These are phyloP conservation scores for Naganishia vaughanmartiniae DNA, from an alignment of 768 basidiomycete species.

Conservation along the genomic window DNA sequence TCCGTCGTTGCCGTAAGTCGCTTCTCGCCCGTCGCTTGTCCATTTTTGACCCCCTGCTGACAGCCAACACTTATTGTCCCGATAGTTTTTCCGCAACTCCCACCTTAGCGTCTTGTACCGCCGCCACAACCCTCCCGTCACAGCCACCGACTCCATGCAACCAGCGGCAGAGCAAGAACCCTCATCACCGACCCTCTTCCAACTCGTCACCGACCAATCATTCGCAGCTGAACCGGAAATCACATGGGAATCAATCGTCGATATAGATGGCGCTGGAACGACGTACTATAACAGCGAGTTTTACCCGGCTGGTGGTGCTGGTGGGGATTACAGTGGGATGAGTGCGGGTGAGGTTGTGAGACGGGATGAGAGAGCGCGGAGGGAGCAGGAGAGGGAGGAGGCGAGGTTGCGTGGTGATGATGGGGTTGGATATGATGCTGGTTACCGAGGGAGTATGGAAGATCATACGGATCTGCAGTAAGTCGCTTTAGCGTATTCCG, in stretches of 20 bases:
- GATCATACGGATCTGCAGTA: slow-evolving; percentile 27
- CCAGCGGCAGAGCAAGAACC: slow-evolving; percentile 25
- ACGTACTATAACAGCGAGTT: slow-evolving; percentile 77
- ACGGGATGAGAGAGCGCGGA: slow-evolving; percentile 53
- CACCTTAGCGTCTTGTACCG: slow-evolving; percentile 81
- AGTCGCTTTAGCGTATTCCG: neutral
- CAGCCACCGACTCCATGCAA: neutral
- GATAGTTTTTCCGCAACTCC: slow-evolving; percentile 73
- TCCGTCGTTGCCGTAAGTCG: slow-evolving; percentile 63
- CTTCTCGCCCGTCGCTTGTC: neutral
- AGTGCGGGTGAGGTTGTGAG: slow-evolving; percentile 32
- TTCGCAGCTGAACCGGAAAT: slow-evolving; percentile 74
- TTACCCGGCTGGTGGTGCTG: slow-evolving; percentile 63
- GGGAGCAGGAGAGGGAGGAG: slow-evolving; percentile 54
- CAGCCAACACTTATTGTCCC: neutral
- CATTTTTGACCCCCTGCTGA: neutral
- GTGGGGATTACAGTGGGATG: slow-evolving; percentile 61
- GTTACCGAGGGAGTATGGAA: slow-evolving; percentile 59
- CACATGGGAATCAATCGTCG: slow-evolving; percentile 87
- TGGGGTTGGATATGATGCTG: slow-evolving; percentile 4
- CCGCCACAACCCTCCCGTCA: slow-evolving; percentile 35
- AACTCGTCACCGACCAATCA: slow-evolving; percentile 78
- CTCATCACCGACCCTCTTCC: slow-evolving; percentile 62
- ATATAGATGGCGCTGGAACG: slow-evolving; percentile 75
- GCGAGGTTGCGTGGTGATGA: slow-evolving; percentile 16